Conservation (phyloP, 192 early-diverging fungal species). For the Glomus cerebriforme region DNA sequence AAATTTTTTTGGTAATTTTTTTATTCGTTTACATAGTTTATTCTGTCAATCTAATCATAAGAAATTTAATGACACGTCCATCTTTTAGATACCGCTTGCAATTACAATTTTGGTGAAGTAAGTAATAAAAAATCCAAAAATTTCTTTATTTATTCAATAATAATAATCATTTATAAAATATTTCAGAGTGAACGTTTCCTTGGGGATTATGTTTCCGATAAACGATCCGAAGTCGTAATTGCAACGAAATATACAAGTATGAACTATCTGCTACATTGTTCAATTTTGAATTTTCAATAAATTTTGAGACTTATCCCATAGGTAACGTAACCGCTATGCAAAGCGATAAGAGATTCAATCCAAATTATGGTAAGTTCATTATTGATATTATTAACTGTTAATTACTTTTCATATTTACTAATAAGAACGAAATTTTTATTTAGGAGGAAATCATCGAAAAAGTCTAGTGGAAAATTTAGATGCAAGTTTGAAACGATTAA, state of each 20-base stretch:
- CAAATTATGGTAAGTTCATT: not conserved
- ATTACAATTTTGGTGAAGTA: not conserved
- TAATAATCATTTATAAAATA: not conserved
- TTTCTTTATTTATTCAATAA: not conserved
- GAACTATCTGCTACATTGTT: not conserved
- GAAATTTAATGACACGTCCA: too few relatives aligned
- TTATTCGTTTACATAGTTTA: not conserved
- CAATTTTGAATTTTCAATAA: not conserved
- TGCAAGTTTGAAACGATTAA: constrained; percentile 54
- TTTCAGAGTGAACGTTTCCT: constrained; percentile 49
- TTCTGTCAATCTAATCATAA: not conserved
- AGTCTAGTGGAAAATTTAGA: constrained; percentile 54
- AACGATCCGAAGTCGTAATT: constrained; percentile 57
- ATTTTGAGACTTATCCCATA: not conserved
- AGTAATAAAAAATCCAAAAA: not conserved
- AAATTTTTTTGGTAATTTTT: constrained; percentile 38
- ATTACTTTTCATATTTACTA: not conserved
- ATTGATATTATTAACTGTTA: not conserved
- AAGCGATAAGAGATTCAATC: not conserved
- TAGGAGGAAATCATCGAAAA: constrained; percentile 45
- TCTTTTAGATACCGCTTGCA: not conserved
- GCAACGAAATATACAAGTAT: constrained; percentile 57
- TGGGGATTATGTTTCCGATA: constrained; percentile 54
- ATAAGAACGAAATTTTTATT: constrained; percentile 9
- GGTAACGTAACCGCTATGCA: not conserved